Percentiles rank a stretch among this genome's conserved stretches.
Evolutionary conservation across 805 yeast species (phyloP).

Genomic region (Candida montana): DNA sequence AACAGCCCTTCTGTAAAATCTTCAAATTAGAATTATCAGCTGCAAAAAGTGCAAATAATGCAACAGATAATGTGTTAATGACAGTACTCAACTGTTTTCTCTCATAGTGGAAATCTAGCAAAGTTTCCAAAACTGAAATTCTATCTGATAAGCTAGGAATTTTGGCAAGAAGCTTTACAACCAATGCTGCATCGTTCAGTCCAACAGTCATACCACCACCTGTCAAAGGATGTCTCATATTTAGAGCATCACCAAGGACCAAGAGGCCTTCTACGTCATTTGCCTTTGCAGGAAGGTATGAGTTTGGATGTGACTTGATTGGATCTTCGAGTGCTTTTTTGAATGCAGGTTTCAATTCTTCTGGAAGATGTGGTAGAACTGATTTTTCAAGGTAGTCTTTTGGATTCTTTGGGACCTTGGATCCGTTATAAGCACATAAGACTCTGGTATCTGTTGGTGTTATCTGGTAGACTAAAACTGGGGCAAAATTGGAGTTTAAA

Average conservation of each 20-base stretch:
- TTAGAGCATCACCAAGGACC: constrained; percentile 86
- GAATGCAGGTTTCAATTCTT: constrained; percentile 60
- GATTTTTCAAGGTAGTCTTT: constrained; percentile 51
- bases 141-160: constrained; percentile 56
- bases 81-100: constrained; percentile 80
- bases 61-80: constrained; percentile 84
- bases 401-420: constrained; percentile 67
- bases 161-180: constrained; percentile 53
- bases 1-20: constrained; percentile 83
- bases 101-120: constrained; percentile 66
- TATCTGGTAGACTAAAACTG: constrained; percentile 84
- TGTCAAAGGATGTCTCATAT: constrained; percentile 97
- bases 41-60: constrained; percentile 84
- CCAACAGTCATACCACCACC: constrained; percentile 99
- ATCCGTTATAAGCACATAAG: constrained; percentile 76
- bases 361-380: constrained; percentile 70
- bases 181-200: constrained; percentile 70
- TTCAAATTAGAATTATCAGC: constrained; percentile 66
- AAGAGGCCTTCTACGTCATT: constrained; percentile 73
- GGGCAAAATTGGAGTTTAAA: constrained; percentile 72
- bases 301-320: constrained; percentile 89
- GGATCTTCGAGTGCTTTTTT: constrained; percentile 53
- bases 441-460: constrained; percentile 80
- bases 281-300: constrained; percentile 72
- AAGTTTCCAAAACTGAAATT: constrained; percentile 46